phyloP scores from a whole-genome alignment of 2,329 filamentous ascomycete species.

The Corynespora cassiicola region DNA sequence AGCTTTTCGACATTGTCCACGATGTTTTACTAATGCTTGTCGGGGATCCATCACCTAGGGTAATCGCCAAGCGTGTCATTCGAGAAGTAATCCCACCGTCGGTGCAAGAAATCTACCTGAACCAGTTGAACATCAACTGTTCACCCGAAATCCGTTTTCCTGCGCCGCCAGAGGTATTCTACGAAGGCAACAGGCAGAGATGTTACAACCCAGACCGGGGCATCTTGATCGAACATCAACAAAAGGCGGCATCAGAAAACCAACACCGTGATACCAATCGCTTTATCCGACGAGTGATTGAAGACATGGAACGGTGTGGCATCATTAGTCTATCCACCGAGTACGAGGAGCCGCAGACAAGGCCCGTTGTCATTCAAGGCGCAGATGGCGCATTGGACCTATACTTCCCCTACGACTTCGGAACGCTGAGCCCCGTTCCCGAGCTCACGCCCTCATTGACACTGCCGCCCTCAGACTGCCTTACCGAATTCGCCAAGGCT shows the following conservation, averaged over 20 bases:
- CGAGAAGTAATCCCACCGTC: slow-evolving; percentile 29
- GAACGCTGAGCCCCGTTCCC: slow-evolving; percentile 8
- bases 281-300: slow-evolving; percentile 27
- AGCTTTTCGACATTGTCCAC: slow-evolving; percentile 34
- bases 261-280: slow-evolving; percentile 25
- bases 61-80: slow-evolving; percentile 29
- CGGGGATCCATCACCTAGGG: slow-evolving; percentile 27
- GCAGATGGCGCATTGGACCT: slow-evolving; percentile 29
- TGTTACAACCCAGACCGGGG: slow-evolving; percentile 21
- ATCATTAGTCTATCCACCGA: slow-evolving; percentile 23
- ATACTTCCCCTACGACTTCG: slow-evolving; percentile 33
- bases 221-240: slow-evolving; percentile 14
- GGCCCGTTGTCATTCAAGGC: slow-evolving; percentile 27
- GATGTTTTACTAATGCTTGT: slow-evolving; percentile 29
- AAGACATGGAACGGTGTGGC: slow-evolving; percentile 35
- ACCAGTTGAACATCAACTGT: slow-evolving; percentile 26
- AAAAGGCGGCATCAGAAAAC: slow-evolving; percentile 5
- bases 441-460: slow-evolving; percentile 19
- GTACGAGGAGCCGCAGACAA: slow-evolving; percentile 28
- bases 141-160: slow-evolving; percentile 20
- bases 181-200: slow-evolving; percentile 33
- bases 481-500: slow-evolving; percentile 23
- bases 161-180: slow-evolving; percentile 26
- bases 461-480: slow-evolving; percentile 19
- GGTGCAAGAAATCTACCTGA: slow-evolving; percentile 26